These are phyloP conservation scores for Aspergillus steynii DNA, from an alignment of 495 filamentous ascomycete species.

Conservation along the genomic window DNA sequence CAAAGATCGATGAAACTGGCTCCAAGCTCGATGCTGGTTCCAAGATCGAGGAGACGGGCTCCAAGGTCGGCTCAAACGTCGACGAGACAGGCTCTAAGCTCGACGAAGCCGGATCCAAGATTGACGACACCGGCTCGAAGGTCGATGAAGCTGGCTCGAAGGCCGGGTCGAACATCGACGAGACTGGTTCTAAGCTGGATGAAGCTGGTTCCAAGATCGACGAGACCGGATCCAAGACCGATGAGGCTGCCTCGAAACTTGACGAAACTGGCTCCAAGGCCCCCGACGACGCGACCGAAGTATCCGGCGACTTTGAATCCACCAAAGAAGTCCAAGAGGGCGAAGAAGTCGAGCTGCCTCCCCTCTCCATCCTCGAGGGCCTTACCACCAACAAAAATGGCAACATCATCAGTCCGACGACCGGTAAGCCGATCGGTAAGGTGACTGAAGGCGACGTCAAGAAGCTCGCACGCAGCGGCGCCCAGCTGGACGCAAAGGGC, in stretches of 20 bases:
- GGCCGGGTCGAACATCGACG: background rate
- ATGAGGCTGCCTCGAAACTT: background rate
- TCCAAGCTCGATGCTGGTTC: background rate
- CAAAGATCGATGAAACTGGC: background rate
- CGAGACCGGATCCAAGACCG: background rate
- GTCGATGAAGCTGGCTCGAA: background rate
- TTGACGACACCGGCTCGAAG: background rate
- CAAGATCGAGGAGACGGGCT: background rate
- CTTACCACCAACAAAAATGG: constrained; percentile 62
- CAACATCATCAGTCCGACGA: constrained; percentile 51
- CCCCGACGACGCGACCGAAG: constrained; percentile 27
- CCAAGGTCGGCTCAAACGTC: background rate
- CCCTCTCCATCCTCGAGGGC: constrained; percentile 61
- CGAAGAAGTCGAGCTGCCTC: constrained; percentile 48
- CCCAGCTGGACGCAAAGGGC: constrained; percentile 59
- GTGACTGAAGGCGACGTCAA: constrained; percentile 61
- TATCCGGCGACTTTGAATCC: background rate
- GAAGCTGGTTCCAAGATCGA: background rate
- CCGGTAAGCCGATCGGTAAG: constrained; percentile 57
- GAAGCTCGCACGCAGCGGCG: constrained; percentile 56
- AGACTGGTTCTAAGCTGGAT: background rate
- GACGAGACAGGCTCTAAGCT: background rate
- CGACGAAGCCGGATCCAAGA: background rate
- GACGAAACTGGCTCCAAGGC: background rate
- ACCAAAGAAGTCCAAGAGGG: constrained; percentile 29